Evolutionary conservation across 257 asterid genomes (phyloP), one percentile per base, ranked within the genome.

Genomic region (Solanum dulcamara): DNA sequence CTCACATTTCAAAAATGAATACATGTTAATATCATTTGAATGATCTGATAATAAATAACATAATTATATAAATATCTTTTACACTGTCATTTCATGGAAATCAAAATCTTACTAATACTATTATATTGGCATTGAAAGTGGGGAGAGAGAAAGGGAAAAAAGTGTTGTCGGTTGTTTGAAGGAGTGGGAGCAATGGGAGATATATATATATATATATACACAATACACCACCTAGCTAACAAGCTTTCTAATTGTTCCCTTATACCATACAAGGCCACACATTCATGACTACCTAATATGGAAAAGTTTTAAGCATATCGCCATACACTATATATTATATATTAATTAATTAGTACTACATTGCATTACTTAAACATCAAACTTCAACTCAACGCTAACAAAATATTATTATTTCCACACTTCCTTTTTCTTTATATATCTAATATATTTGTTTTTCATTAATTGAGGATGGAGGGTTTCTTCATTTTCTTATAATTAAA

Each of bases 271-370:
- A 87, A 88, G 91, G 92, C 62, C 89, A 91, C 87, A 87, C 92
- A 90, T 64, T n/a, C 33, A 91, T 89, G 91, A 84, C 87, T 87
- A 46, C 97, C 97, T 48, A 88, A 92, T 92, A 89, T 85, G 90
- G 97, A 88, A 91, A 88, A 64, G 75, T 38, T 79, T 79, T 90
- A 85, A 75, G 81, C 79, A 72, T 88, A 84, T 82, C 85, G 32
- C 75, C 60, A 67, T 50, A 83, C 87, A 59, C 50, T 81, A 26
- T 46, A 20, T 20, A 17, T 3, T 64, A 53, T 53, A 50, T 50
- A 50, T 64, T n/a, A n/a, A 59, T 59, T 59, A 59, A 24, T 67
- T 32, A 67, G 75, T 67, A 32, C 83, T 42, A 83, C 48, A 12
- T 10, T 37, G 12, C 55, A 40, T 28, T 77, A 77, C 62, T 77